These are phyloP conservation scores for Colletotrichum theobromicola DNA, from an alignment of 2,329 filamentous ascomycete genomes.

Conservation along the genomic window DNA sequence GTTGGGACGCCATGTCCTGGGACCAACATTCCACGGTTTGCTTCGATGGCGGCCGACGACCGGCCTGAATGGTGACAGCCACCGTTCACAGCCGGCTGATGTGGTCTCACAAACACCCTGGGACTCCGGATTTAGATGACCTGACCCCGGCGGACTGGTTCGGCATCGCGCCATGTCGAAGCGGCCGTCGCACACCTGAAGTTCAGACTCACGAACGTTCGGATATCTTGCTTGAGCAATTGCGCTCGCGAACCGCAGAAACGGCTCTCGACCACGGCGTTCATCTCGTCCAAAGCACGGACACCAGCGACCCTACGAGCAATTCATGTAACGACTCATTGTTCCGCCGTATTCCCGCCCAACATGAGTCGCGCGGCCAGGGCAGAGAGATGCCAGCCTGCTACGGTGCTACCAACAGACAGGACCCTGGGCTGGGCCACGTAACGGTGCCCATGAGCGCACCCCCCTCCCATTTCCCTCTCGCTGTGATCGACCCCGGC, in stretches of 20 bases:
- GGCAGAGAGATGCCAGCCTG: not conserved
- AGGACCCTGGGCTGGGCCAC: conserved; percentile 1
- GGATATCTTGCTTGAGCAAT: not conserved
- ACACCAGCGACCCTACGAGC: not conserved
- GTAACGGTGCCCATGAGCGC: not conserved
- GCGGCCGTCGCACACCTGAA: not conserved
- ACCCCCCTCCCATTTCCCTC: not conserved
- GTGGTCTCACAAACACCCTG: not conserved
- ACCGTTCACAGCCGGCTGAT: not conserved
- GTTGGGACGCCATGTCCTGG: not conserved
- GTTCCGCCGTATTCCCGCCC: not conserved
- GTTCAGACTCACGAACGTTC: not conserved
- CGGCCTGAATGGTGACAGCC: not conserved
- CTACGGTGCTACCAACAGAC: conserved; percentile 1
- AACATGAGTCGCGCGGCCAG: conserved; percentile 14
- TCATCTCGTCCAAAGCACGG: not conserved
- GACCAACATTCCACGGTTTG: not conserved
- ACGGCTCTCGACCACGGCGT: not conserved
- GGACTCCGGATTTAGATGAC: not conserved
- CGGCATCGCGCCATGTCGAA: not conserved
- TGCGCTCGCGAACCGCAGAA: not conserved
- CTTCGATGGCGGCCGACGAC: not conserved
- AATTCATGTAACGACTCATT: conserved; percentile 1
- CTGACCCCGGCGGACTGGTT: not conserved
- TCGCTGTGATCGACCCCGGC: not conserved